These are phyloP conservation scores for Hemileccinum impolitum DNA, from an alignment of 768 basidiomycete species.

Conservation along the genomic window DNA sequence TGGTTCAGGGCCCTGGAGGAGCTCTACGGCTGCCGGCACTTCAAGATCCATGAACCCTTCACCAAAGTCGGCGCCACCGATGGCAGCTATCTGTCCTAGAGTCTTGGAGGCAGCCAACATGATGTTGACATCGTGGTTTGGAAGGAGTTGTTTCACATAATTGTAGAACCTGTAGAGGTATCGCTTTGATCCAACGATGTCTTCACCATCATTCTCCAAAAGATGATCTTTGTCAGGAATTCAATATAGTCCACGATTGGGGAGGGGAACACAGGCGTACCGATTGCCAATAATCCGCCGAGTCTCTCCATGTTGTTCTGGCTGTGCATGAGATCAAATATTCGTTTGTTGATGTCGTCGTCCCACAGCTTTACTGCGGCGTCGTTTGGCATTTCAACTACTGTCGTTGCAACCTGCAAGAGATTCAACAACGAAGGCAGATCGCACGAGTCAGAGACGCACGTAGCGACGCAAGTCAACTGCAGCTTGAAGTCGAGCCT, in stretches of 20 bases:
- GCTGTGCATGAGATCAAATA: conserved; percentile 84
- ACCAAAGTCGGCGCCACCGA: conserved; percentile 79
- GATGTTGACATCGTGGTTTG: conserved; percentile 86
- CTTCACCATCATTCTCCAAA: conserved; percentile 73
- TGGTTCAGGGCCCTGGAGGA: conserved; percentile 74
- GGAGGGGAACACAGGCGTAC: conserved; percentile 38
- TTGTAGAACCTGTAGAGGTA: conserved; percentile 86
- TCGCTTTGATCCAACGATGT: conserved; percentile 75
- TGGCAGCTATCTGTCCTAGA: conserved; percentile 79
- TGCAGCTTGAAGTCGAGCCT: conserved; percentile 66
- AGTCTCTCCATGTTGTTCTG: conserved; percentile 75
- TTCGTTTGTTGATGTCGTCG: conserved; percentile 71
- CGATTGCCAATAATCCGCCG: conserved; percentile 86
- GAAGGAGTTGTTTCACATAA: conserved; percentile 90
- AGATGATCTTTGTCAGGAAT: conserved; percentile 53
- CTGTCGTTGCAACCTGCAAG: conserved; percentile 62
- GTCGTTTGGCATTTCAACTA: conserved; percentile 80
- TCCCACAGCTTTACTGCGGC: conserved; percentile 82
- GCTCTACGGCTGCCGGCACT: conserved; percentile 77
- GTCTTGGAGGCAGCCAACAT: conserved; percentile 96
- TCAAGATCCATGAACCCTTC: conserved; percentile 90
- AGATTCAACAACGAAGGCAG: conserved; percentile 5
- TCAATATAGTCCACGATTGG: conserved; percentile 6
- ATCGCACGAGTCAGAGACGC: conserved; percentile 27
- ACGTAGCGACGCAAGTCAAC: conserved; percentile 74